A percentile compares a stretch with the other conserved stretches of the same genome.
phyloP scores from a whole-genome alignment of 345 rosid genomes.

The Eucalyptus regnans region DNA sequence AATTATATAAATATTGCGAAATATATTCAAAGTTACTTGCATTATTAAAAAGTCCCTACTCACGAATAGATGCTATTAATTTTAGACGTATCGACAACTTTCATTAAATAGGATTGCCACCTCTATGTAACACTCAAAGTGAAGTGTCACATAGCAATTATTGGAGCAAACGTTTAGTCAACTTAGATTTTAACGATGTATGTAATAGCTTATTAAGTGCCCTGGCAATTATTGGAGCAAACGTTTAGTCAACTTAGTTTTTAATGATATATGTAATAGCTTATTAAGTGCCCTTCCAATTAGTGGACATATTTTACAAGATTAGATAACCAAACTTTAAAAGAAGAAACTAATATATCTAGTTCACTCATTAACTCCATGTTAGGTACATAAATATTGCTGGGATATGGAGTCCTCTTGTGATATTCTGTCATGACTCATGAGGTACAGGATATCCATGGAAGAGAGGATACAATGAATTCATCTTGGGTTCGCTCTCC shows the following conservation, averaged over 20 bases:
- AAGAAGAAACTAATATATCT: background rate
- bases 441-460: background rate
- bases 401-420: background rate
- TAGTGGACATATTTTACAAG: background rate
- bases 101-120: background rate
- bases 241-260: background rate
- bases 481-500: background rate
- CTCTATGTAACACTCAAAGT: background rate
- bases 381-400: background rate
- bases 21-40: background rate
- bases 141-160: background rate
- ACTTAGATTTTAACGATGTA: no score
- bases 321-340: background rate
- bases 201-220: no score
- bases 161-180: no score
- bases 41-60: background rate
- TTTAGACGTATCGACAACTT: background rate
- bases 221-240: no score
- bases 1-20: no score
- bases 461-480: background rate
- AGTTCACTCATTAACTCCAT: background rate
- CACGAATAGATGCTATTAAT: background rate
- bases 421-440: background rate
- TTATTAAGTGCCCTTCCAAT: background rate
- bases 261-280: background rate